Percentiles rank a stretch among this genome's conserved stretches.
Conservation (phyloP, 1,284 basidiomycete genomes). For the Chiua sp. region DNA sequence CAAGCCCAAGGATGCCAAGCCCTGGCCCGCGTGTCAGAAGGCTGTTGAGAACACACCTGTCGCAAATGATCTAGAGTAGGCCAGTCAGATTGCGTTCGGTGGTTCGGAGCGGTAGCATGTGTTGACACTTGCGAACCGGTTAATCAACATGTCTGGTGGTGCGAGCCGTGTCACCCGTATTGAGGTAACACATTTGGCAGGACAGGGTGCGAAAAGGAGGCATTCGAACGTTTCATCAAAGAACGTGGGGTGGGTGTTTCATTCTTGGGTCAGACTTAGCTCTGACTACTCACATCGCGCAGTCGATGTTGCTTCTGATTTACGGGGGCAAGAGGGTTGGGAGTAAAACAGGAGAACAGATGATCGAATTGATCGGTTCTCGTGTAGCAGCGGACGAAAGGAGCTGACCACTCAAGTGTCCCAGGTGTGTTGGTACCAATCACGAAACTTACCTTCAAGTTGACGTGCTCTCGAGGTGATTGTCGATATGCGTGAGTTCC, state of each 20-base stretch:
- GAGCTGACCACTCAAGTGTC: conserved; percentile 73
- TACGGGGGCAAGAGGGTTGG: conserved; percentile 69
- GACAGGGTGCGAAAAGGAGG: conserved; percentile 89
- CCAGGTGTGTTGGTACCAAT: conserved; percentile 51
- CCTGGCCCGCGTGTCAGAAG: too few species aligned
- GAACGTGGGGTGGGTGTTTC: conserved; percentile 79
- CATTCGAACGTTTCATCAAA: conserved; percentile 93
- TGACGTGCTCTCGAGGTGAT: conserved; percentile 65
- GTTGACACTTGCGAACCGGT: too few species aligned
- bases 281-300: conserved; percentile 7
- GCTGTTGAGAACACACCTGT: too few species aligned
- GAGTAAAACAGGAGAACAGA: conserved; percentile 50
- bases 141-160: too few species aligned
- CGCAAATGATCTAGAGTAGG: too few species aligned
- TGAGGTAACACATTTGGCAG: too few species aligned
- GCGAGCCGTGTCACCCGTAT: too few species aligned
- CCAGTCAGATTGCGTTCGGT: too few species aligned
- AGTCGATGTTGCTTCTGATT: conserved; percentile 94
- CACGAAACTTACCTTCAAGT: neutral
- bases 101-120: too few species aligned
- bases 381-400: conserved; percentile 84
- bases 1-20: too few species aligned
- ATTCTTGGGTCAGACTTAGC: neutral
- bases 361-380: conserved; percentile 88
- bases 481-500: conserved; percentile 97